phyloP scores from a whole-genome alignment of 2,329 filamentous ascomycete species.

The Tolypocladium tropicale region DNA sequence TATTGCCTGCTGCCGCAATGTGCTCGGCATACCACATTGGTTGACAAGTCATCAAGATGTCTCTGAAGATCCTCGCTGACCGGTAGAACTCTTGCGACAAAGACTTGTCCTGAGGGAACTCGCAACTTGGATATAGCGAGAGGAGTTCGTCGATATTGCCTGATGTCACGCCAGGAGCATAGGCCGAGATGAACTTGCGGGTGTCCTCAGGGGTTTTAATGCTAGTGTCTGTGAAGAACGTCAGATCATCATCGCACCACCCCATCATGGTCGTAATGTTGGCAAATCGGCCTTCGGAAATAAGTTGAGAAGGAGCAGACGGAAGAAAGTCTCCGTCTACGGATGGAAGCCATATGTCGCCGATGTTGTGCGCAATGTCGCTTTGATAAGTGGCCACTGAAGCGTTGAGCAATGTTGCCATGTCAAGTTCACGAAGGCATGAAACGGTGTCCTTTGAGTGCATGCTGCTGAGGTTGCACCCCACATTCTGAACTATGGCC shows the following conservation, averaged over 20 bases:
- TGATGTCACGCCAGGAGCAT: constrained; percentile 24
- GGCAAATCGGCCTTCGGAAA: constrained; percentile 48
- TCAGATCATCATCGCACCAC: constrained; percentile 34
- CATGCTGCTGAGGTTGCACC: constrained; percentile 29
- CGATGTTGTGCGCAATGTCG: constrained; percentile 34
- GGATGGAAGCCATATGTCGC: constrained; percentile 39
- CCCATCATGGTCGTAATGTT: constrained; percentile 54
- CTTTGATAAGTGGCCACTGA: constrained; percentile 29
- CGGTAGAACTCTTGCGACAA: constrained; percentile 39
- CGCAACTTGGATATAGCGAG: constrained; percentile 36
- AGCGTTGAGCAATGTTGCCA: constrained; percentile 29
- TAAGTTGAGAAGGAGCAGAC: constrained; percentile 35
- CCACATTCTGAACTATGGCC: constrained; percentile 27
- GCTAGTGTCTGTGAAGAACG: constrained; percentile 27
- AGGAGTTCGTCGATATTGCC: constrained; percentile 29
- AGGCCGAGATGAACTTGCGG: constrained; percentile 25
- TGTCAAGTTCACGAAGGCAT: constrained; percentile 35
- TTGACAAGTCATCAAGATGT: constrained; percentile 40
- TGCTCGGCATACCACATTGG: constrained; percentile 30
- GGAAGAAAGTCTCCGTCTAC: constrained; percentile 32
- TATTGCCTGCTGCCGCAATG: constrained; percentile 24
- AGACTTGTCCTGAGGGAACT: constrained; percentile 30
- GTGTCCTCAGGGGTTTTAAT: constrained; percentile 30
- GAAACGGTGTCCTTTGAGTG: constrained; percentile 31
- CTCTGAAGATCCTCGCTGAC: constrained; percentile 35